These are phyloP conservation scores for Chamaecyparis obtusa DNA, from an alignment of 75 land plant species.

Conservation along the genomic window DNA sequence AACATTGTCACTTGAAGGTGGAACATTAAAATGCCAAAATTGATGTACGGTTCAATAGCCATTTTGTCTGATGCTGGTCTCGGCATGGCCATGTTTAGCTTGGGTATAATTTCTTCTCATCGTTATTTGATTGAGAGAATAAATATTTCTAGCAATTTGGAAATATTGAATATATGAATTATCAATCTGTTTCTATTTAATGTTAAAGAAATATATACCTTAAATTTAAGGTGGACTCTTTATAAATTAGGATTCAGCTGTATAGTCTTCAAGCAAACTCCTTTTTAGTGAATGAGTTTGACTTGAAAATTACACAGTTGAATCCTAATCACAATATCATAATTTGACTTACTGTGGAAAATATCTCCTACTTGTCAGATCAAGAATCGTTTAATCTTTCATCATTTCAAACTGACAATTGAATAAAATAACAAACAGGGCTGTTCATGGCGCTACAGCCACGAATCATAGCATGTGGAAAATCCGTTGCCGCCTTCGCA, in stretches of 20 bases:
- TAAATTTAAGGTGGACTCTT: too few species aligned
- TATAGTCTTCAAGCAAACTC: too few species aligned
- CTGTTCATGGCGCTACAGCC: constrained; percentile 76
- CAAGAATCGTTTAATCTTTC: not conserved
- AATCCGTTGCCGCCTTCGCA: constrained; percentile 37
- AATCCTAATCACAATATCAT: too few species aligned
- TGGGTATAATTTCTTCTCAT: constrained; percentile 25
- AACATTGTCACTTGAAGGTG: constrained; percentile 31
- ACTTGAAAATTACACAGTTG: too few species aligned
- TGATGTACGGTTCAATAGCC: constrained; percentile 42
- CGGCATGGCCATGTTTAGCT: constrained; percentile 81
- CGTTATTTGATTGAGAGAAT: not conserved
- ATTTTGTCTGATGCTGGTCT: constrained; percentile 76
- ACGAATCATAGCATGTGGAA: constrained; percentile 61
- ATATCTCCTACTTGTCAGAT: too few species aligned
- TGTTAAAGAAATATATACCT: too few species aligned
- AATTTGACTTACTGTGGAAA: too few species aligned
- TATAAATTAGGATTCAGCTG: too few species aligned
- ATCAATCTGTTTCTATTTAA: too few species aligned
- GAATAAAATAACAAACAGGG: constrained; percentile 31
- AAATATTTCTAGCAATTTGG: too few species aligned
- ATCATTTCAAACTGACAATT: not conserved
- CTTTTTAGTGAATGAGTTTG: too few species aligned
- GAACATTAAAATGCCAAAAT: constrained; percentile 56
- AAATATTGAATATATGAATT: too few species aligned